Conservation (phyloP, 2,329 filamentous ascomycete species). For the Colletotrichum sp. region DNA sequence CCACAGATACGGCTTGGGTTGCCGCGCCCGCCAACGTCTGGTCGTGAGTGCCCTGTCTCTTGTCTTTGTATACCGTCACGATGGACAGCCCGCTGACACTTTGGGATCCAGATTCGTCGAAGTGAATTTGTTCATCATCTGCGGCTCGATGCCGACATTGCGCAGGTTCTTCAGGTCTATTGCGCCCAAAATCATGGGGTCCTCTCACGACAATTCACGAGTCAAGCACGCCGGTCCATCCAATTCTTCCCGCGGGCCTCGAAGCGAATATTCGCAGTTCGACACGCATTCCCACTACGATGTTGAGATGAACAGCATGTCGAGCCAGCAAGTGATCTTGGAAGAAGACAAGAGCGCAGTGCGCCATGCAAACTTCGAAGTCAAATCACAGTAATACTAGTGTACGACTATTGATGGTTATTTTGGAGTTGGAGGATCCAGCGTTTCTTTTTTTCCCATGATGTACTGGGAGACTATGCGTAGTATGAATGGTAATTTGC, state of each 20-base stretch:
- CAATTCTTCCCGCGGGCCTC: background rate
- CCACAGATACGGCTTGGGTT: conserved; percentile 13
- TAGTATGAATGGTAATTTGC: background rate
- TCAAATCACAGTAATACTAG: background rate
- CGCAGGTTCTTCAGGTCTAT: conserved; percentile 39
- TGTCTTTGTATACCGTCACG: background rate
- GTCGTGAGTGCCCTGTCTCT: conserved; percentile 10
- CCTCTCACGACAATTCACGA: background rate
- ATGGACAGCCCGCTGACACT: background rate
- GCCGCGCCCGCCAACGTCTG: conserved; percentile 24
- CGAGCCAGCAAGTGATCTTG: background rate
- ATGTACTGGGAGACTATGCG: background rate
- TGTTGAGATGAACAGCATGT: conserved; percentile 4
- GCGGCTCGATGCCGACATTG: conserved; percentile 39
- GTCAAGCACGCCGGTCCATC: background rate
- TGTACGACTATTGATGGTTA: background rate
- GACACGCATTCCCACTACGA: background rate
- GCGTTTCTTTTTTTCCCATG: background rate
- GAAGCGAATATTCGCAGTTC: background rate
- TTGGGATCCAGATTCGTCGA: conserved; percentile 29
- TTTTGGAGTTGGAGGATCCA: background rate
- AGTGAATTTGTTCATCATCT: conserved; percentile 30
- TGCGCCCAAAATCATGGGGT: conserved; percentile 30
- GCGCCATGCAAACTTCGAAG: background rate
- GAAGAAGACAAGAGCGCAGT: background rate